Percentiles rank a stretch among this genome's conserved stretches.
phyloP scores from a whole-genome alignment of 495 filamentous ascomycete genomes.

The Rostrohypoxylon terebratum region DNA sequence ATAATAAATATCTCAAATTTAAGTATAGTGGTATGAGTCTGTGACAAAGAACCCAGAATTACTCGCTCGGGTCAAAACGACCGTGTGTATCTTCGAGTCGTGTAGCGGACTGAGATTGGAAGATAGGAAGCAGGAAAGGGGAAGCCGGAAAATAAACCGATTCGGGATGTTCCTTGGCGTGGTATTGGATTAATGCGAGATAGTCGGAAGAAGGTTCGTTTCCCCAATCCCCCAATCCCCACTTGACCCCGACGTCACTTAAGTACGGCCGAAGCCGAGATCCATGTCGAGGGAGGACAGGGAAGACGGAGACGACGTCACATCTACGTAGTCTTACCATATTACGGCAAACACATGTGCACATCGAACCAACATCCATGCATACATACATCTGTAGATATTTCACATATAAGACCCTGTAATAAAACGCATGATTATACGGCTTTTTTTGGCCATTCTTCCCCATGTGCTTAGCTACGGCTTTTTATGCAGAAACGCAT shows the following conservation, averaged over 20 bases:
- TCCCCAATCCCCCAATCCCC: slow-evolving; percentile 7
- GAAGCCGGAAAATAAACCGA: slow-evolving; percentile 20
- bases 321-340: neutral
- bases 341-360: neutral
- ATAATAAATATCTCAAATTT: neutral
- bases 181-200: slow-evolving; percentile 32
- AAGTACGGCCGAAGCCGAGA: slow-evolving; percentile 2
- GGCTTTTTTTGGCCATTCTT: slow-evolving; percentile 32
- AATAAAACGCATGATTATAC: slow-evolving; percentile 5
- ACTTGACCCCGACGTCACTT: slow-evolving; percentile 30
- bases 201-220: slow-evolving; percentile 20
- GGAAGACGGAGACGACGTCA: neutral
- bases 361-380: neutral
- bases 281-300: neutral
- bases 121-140: neutral
- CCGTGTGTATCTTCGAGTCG: slow-evolving; percentile 1
- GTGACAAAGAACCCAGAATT: neutral
- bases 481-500: slow-evolving; percentile 12
- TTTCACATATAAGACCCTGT: neutral
- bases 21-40: neutral
- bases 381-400: neutral
- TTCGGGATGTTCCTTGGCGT: slow-evolving; percentile 37
- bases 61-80: neutral
- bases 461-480: slow-evolving; percentile 13
- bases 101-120: neutral